phyloP scores from a whole-genome alignment of 306 rosid genomes.

The Canavalia ensiformis region DNA sequence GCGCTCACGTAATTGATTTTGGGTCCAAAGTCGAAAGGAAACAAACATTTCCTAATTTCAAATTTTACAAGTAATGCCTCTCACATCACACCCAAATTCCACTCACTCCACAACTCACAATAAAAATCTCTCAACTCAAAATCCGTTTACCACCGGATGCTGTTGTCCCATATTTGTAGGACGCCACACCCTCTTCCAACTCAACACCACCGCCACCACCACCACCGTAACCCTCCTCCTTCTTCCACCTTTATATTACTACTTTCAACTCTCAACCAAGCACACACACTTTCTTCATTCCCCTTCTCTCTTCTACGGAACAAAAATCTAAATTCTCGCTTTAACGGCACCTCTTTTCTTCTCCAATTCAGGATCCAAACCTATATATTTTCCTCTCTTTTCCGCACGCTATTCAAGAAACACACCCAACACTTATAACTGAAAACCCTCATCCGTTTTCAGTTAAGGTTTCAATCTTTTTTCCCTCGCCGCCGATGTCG shows the following conservation, averaged over 20 bases:
- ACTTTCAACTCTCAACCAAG: neutral
- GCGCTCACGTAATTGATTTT: neutral
- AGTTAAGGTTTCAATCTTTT: slow-evolving; percentile 25
- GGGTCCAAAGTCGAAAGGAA: too few relatives aligned
- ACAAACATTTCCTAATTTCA: too few relatives aligned
- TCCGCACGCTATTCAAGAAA: neutral
- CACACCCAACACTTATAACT: neutral
- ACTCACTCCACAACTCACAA: neutral
- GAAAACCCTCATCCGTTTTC: slow-evolving; percentile 37
- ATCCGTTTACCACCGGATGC: neutral
- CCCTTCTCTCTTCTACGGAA: too few relatives aligned
- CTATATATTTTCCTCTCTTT: too few relatives aligned
- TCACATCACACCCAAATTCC: slow-evolving; percentile 44
- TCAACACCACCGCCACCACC: neutral
- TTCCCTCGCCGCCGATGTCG: slow-evolving; percentile 44
- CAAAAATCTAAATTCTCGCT: too few relatives aligned
- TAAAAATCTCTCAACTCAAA: neutral
- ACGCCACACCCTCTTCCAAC: neutral
- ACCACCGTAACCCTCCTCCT: too few relatives aligned
- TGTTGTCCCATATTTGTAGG: slow-evolving; percentile 31
- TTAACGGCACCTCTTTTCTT: too few relatives aligned
- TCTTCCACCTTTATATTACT: neutral
- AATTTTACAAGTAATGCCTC: slow-evolving; percentile 8
- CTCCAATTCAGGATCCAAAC: too few relatives aligned
- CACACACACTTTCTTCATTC: too few relatives aligned